Percentiles rank a stretch among this genome's conserved stretches.
Conservation (phyloP, 768 basidiomycete species). For the button mushroom (Agaricus bisporus) region DNA sequence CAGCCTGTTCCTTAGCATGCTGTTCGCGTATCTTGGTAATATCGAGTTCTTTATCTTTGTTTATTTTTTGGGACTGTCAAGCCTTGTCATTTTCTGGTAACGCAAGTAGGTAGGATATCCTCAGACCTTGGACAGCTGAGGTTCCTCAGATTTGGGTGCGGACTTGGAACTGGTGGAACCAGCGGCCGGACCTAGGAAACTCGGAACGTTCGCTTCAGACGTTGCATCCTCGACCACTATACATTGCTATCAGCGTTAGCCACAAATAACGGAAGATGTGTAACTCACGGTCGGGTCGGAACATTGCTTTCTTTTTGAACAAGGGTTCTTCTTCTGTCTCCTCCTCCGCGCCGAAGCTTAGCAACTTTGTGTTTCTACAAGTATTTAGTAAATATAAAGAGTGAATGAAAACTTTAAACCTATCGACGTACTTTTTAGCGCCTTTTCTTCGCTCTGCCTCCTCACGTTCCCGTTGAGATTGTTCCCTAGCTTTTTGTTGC, state of each 20-base stretch:
- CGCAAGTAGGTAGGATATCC: neutral
- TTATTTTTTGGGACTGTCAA: conserved; percentile 27
- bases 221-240: conserved; percentile 33
- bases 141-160: conserved; percentile 4
- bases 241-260: conserved; percentile 3
- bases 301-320: conserved; percentile 78
- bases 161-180: conserved; percentile 12
- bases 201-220: conserved; percentile 27
- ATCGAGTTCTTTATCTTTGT: conserved; percentile 38
- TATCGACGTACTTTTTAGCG: conserved; percentile 74
- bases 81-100: neutral
- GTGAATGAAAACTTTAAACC: neutral
- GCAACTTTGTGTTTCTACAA: conserved; percentile 75
- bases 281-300: conserved; percentile 74
- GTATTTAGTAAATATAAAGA: neutral
- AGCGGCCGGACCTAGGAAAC: conserved; percentile 29
- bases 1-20: conserved; percentile 65
- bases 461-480: conserved; percentile 72
- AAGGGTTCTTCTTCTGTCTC: conserved; percentile 50
- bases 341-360: conserved; percentile 82
- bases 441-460: conserved; percentile 65
- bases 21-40: conserved; percentile 69
- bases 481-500: conserved; percentile 77
- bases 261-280: neutral
- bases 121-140: conserved; percentile 12